These are phyloP conservation scores for Aspergillus felis DNA, from an alignment of 2,329 filamentous ascomycete genomes.

Conservation along the genomic window DNA sequence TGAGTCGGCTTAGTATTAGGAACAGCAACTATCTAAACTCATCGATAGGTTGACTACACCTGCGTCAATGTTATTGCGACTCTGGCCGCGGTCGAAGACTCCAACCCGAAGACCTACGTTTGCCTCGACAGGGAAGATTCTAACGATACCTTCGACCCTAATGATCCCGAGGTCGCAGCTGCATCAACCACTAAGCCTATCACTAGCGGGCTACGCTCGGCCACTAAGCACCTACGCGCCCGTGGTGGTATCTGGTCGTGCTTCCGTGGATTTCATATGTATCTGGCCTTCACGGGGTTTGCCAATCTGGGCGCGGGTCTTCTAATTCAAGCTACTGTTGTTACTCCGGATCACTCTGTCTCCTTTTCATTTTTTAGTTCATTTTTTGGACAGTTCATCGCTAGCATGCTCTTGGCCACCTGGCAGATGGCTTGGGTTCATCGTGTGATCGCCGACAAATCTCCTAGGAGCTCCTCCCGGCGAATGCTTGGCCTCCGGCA, in stretches of 20 bases:
- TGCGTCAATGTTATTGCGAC: conserved; percentile 58
- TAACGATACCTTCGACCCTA: conserved; percentile 24
- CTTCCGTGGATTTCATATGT: conserved; percentile 64
- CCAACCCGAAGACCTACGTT: conserved; percentile 50
- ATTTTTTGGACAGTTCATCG: conserved; percentile 46
- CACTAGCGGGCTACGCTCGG: conserved; percentile 57
- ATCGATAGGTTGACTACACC: conserved; percentile 50
- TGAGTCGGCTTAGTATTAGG: too few relatives aligned
- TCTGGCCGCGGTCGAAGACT: conserved; percentile 62
- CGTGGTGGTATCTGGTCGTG: conserved; percentile 61
- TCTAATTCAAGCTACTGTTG: conserved; percentile 32
- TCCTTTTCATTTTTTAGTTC: neutral
- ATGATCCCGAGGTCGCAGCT: conserved; percentile 40
- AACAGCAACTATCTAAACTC: too few relatives aligned
- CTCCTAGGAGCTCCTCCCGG: conserved; percentile 59
- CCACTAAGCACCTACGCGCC: conserved; percentile 58
- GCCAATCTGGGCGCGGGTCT: conserved; percentile 43
- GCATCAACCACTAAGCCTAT: conserved; percentile 54
- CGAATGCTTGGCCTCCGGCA: conserved; percentile 65
- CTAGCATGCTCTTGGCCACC: conserved; percentile 61
- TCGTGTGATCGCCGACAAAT: conserved; percentile 71
- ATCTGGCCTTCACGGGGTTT: conserved; percentile 39
- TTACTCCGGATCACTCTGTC: conserved; percentile 14
- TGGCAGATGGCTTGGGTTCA: conserved; percentile 79
- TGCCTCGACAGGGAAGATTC: conserved; percentile 44